A percentile compares a stretch with the other conserved stretches of the same genome.
Evolutionary conservation across 495 filamentous ascomycete genomes (phyloP).

Genomic region (Penicillium pancosmium): DNA sequence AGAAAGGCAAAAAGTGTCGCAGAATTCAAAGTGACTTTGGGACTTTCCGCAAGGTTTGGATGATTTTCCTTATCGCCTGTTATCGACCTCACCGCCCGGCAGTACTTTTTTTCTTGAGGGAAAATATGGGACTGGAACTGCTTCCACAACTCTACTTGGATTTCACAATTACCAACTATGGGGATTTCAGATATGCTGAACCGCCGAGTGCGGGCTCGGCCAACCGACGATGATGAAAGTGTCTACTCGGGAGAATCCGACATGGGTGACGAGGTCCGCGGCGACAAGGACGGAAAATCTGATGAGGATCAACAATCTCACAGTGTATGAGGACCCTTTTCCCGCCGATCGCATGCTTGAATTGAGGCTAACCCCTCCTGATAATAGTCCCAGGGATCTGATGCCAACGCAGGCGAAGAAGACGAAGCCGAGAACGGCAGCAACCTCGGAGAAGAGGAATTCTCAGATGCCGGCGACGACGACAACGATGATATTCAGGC

Average conservation of each 20-base stretch:
- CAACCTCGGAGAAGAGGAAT: constrained; percentile 23
- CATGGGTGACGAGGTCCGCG: constrained; percentile 25
- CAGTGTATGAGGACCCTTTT: constrained; percentile 22
- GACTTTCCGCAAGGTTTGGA: too few species aligned
- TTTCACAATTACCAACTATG: constrained; percentile 31
- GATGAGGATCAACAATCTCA: constrained; percentile 37
- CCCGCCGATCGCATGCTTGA: neutral
- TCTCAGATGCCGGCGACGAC: constrained; percentile 25
- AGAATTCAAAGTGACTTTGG: too few species aligned
- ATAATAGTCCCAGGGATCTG: constrained; percentile 5
- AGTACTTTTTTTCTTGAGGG: constrained; percentile 28
- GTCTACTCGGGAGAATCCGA: constrained; percentile 34
- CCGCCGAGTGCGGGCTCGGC: constrained; percentile 60
- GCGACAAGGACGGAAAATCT: constrained; percentile 35
- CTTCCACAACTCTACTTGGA: neutral
- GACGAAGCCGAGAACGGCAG: neutral
- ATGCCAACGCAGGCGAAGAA: neutral
- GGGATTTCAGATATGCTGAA: constrained; percentile 54
- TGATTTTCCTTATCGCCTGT: too few species aligned
- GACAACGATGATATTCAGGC: constrained; percentile 45
- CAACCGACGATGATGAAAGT: constrained; percentile 57
- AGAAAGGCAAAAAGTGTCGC: neutral
- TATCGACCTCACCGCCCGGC: constrained; percentile 23
- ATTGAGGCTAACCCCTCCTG: neutral
- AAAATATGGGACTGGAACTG: too few species aligned